Evolutionary conservation across 1,284 basidiomycete species (phyloP), one percentile per base, ranked within the genome.

Genomic region (Ustilago hordei): DNA sequence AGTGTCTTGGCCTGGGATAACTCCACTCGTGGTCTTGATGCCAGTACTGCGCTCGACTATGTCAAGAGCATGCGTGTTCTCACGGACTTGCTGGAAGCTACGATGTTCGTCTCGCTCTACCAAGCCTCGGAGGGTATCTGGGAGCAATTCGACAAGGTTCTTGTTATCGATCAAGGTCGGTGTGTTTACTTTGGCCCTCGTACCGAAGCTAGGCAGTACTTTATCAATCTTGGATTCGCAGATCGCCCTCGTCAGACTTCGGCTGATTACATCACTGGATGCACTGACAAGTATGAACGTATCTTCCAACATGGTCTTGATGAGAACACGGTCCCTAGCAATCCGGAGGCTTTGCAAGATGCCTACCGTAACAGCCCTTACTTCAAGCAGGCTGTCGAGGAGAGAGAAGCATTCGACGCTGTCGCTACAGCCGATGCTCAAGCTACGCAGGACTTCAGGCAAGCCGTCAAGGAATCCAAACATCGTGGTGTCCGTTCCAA

Each of bases 21-120:
- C 55, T 71, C 80, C 28, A 70, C 80, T 23, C 89, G 93, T 54
- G 93, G 95, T 69, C 89, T 97, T 48, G 94, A 96, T 80, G 92
- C 94, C 2, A 91, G 88, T 23, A 95, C 93, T 8, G 93, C 94
- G 0, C 88, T 95, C 41, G 92, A 93, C 83, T 94, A 92, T 75
- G 90, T 89, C 71, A 91, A 91, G 85, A 89, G 90, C 67, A 87
- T 95, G 74, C 89, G 93, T 23, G 88, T 92, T 15, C 90, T 93
- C 89, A 93, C 93, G 7, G 93, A 95, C 82, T 87, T 94, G 19
- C 88, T 92, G 9, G 90, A 90, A 7, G 91, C 91, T 82, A 92
- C 93, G 15, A 92, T 91, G 19, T 91, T 95, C 81, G 91, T 93
- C 32, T 90, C 91, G 11, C 86, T 95, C 88, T 94, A 95, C 84